A percentile compares a stretch with the other conserved stretches of the same genome.
Evolutionary conservation across 345 rosid species (phyloP).

Genomic region (Leavenworthia alabamica): DNA sequence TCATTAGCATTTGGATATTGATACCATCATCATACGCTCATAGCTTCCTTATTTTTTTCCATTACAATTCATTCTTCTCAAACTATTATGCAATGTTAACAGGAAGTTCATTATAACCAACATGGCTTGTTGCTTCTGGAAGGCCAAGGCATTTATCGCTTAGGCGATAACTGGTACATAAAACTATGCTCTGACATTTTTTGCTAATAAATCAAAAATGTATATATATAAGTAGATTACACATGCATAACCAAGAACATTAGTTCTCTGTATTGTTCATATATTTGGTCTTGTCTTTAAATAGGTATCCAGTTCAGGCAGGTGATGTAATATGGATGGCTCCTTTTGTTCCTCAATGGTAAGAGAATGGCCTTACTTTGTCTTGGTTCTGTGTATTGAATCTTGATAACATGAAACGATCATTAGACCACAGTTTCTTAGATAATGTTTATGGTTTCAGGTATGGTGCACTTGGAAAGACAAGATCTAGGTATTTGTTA

Average conservation of each 20-base stretch:
- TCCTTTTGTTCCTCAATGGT: conserved; percentile 97
- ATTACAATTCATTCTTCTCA: neutral
- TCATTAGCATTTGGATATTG: neutral
- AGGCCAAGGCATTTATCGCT: conserved; percentile 85
- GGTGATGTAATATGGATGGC: conserved; percentile 99
- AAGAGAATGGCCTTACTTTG: conserved; percentile 16
- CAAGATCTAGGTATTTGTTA: conserved; percentile 53
- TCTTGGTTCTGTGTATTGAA: neutral
- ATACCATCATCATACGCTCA: neutral
- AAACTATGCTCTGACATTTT: neutral
- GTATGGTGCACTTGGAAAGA: conserved; percentile 84
- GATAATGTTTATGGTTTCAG: conserved; percentile 31
- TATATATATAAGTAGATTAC: neutral
- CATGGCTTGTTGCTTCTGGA: conserved; percentile 90
- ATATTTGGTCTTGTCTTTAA: neutral
- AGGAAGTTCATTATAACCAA: conserved; percentile 96
- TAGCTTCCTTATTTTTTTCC: neutral
- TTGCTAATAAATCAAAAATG: neutral
- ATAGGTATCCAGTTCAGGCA: conserved; percentile 89
- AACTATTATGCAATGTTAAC: conserved; percentile 17
- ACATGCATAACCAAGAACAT: neutral
- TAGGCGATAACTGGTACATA: conserved; percentile 78
- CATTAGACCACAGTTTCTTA: conserved; percentile 7
- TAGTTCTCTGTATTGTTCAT: neutral
- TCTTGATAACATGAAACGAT: neutral